Conservation (phyloP, 148 eudicot genomes). For the Rhododendron vialii region DNA sequence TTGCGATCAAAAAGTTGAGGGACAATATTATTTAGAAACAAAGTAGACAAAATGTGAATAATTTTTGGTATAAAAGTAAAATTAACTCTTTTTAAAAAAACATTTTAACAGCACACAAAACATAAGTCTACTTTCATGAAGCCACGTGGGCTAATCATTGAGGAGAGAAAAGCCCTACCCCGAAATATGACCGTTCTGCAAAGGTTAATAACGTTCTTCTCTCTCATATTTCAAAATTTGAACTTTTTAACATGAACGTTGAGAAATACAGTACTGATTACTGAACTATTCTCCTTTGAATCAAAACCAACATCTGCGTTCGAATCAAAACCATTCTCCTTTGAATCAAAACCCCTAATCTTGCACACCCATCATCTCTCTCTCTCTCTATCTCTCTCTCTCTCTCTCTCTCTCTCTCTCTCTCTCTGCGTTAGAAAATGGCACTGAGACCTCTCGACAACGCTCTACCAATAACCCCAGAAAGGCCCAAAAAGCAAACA, state of each 20-base stretch:
- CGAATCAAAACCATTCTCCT: neutral
- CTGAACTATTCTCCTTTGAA: neutral
- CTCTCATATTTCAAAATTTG: constrained; percentile 1
- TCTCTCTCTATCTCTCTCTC: neutral
- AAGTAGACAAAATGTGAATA: no score
- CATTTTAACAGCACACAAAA: no score
- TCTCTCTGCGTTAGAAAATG: constrained; percentile 21
- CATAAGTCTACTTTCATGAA: neutral
- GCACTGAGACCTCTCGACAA: constrained; percentile 57
- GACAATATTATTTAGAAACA: no score
- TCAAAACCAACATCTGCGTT: neutral
- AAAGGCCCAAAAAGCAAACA: constrained; percentile 49
- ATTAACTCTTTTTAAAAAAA: no score
- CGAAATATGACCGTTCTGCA: constrained; percentile 1
- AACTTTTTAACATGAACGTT: neutral
- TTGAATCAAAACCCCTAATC: neutral
- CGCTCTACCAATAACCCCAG: constrained; percentile 39
- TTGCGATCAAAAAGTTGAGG: no score
- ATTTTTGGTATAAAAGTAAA: no score
- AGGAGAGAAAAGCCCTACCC: neutral
- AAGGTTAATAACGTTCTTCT: neutral
- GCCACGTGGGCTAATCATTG: neutral
- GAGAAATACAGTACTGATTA: neutral
- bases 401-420: neutral
- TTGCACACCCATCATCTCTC: neutral